These are phyloP conservation scores for Podospora sp. DNA, from an alignment of 495 filamentous ascomycete genomes.

Conservation along the genomic window DNA sequence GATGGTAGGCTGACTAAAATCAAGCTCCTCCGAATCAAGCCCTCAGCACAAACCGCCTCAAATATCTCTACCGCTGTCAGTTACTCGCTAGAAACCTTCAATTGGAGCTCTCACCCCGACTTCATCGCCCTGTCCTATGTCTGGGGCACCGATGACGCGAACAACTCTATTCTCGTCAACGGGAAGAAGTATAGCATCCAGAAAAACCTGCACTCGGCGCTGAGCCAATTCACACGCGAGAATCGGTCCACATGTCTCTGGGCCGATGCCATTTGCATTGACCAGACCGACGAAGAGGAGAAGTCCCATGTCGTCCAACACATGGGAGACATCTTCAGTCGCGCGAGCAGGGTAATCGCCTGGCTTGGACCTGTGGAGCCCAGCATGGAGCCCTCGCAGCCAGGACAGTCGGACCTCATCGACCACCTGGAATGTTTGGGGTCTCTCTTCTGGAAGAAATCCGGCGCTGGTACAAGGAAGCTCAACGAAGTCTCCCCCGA, in stretches of 20 bases:
- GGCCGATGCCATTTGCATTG: conserved; percentile 1
- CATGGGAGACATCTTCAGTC: not conserved
- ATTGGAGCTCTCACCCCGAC: not conserved
- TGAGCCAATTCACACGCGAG: not conserved
- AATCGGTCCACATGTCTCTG: not conserved
- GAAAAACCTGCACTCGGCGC: not conserved
- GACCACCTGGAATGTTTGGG: not conserved
- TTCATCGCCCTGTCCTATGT: not conserved
- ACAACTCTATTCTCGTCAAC: not conserved
- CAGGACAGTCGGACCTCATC: not conserved
- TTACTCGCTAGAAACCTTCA: not conserved
- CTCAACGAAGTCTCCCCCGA: not conserved
- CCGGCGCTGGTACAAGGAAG: not conserved
- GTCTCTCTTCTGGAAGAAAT: not conserved
- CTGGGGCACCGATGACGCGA: not conserved
- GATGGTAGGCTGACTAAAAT: not conserved
- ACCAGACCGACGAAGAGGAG: not conserved
- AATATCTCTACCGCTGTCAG: not conserved
- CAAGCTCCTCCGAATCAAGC: not conserved
- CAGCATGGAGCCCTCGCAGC: not conserved
- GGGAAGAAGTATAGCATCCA: not conserved
- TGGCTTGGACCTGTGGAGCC: not conserved
- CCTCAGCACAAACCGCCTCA: not conserved
- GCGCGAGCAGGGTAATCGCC: not conserved
- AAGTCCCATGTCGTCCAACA: not conserved